Evolutionary conservation across 2,329 filamentous ascomycete genomes (phyloP).

Genomic region (Phyllachora maydis): DNA sequence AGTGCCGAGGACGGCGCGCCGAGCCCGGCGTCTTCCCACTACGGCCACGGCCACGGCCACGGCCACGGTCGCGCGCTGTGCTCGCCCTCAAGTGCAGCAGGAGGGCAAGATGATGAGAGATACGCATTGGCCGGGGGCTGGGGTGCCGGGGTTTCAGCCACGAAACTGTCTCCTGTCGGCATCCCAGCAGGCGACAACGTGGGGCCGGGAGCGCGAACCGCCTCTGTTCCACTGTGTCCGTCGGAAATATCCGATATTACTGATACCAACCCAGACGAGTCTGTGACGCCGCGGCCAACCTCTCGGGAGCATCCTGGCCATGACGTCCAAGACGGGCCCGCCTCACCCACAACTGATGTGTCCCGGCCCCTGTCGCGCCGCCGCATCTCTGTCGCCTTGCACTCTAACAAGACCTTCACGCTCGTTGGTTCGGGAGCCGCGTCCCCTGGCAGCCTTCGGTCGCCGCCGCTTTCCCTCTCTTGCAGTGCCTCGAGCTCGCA

Average conservation of each 20-base stretch:
- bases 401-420: slow-evolving; percentile 38
- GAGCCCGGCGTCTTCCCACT: slow-evolving; percentile 8
- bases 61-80: slow-evolving; percentile 13
- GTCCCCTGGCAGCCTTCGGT: slow-evolving; percentile 14
- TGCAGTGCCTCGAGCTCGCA: slow-evolving; percentile 24
- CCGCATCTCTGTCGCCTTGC: slow-evolving; percentile 24
- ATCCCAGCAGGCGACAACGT: no score
- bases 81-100: slow-evolving; percentile 11
- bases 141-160: slow-evolving; percentile 22
- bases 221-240: no score
- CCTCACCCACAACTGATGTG: no score
- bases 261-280: no score
- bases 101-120: no score
- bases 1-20: slow-evolving; percentile 7
- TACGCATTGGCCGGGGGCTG: slow-evolving; percentile 16
- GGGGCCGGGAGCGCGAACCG: no score
- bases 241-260: no score
- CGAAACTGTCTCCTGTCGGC: slow-evolving; percentile 16
- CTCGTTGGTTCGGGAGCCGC: slow-evolving; percentile 15
- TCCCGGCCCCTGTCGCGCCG: slow-evolving; percentile 16
- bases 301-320: no score
- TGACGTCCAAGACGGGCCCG: no score
- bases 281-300: no score
- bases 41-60: slow-evolving; percentile 7
- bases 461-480: slow-evolving; percentile 19